Base-by-base conservation (phyloP, 805 yeast species). In the Starmerella floris region DNA sequence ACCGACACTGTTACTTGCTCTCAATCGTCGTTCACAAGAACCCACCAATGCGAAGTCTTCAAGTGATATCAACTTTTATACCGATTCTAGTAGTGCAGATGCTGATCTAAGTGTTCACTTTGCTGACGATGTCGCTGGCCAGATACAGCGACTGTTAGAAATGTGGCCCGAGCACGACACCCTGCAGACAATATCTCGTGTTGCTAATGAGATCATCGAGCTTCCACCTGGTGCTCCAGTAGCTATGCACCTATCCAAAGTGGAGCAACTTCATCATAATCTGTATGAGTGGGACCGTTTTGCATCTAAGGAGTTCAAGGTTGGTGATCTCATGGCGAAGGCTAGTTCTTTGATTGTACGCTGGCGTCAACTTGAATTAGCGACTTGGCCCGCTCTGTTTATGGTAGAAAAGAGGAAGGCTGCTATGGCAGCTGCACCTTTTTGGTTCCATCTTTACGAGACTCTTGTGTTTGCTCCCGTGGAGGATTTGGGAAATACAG, bases 131-230 rank as follows among this genome's bases (percentile, higher is more conserved):
- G 55, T 78, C 3, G 64, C 68, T 54, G 61, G 65, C 3, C 57
- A 73, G 1, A 74, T 76, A 3, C 49, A 58, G 6, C 62, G 61
- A 3, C 59, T 83, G 11, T 58, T 79, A 11, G 61, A 61, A 22
- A 74, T 77, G 55, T 91, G 95, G 95, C 96, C 97, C 0, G 98
- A 93, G 54, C 95, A 93, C 65, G 91, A 91, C 0, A 84, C 94
- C 0, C 62, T 91, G 39, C 77, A 70, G 44, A 83, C 79, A 19
- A 67, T 88, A 37, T 58, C 65, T 30, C 64, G 78, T 46, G 74
- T 78, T 8, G 72, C 81, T 49, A 61, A 67, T 15, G 97, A 87
- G 56, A 72, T 80, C 45, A 59, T 81, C 43, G 60, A 61, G 3
- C 79, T 67, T 53, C 73, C 94, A 0, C 66, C 77, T 2, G 63